Base-by-base conservation (phyloP, 176 grass and related monocot species). In the Neostapfia colusana region DNA sequence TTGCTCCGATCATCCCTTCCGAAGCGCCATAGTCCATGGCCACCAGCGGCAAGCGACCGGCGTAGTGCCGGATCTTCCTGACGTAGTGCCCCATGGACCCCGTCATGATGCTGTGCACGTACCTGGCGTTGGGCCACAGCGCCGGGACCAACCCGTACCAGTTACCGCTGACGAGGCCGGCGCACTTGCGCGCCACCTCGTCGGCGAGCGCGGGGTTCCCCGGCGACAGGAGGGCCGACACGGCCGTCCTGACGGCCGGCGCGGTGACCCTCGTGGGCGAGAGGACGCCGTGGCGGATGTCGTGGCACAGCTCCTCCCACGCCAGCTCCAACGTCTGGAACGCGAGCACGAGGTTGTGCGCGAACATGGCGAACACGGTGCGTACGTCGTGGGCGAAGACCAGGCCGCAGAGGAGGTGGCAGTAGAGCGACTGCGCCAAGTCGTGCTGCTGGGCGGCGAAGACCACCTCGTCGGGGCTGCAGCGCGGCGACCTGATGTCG, bases 31-130 rank as follows among this genome's bases (percentile, higher is more conserved):
- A 97, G n/a, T 93, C 93, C 7, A 91, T 84, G 77, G 88, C 89
- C 37, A 97, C 54, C 26, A 97, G 76, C 39, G 90, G 93, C 49
- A 97, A 73, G 11, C 18, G 43, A 0, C 86, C 91, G 3, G 91
- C 91, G 81, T 97, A 91, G 60, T 93, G 90, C 18, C 78, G 69
- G 58, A 97, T 65, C 74, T 93, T 97, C 78, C 69, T 79, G 18
- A 90, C 69, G 51, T 97, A 97, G 40, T 83, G 93, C 38, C 93
- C 93, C 93, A 97, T 93, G n/a, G 90, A 97, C 3, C 93, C 88
- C 6, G 90, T 97, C 88, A 97, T 88, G 78, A 97, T 93, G 18
- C 85, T 68, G 69, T 93, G 90, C 4, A 93, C 83, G 77, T 97
- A 97, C 81, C 43, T 85, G 15, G 90, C 85, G 58, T 97, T 97